These are phyloP conservation scores for Hydnum rufescens DNA, from an alignment of 768 basidiomycete genomes.

Conservation along the genomic window DNA sequence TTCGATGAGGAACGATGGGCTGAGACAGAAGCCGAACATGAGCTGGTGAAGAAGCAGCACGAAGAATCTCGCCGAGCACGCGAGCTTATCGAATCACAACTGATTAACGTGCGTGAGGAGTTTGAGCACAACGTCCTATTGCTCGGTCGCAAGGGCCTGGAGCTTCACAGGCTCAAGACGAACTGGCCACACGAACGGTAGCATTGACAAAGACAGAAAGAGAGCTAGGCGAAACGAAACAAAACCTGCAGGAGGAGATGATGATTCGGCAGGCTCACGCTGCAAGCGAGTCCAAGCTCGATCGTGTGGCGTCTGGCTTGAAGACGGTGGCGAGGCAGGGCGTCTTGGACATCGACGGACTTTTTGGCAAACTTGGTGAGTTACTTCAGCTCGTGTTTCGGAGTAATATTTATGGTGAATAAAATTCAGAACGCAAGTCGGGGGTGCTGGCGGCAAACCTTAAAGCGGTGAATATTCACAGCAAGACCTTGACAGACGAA, in stretches of 20 bases:
- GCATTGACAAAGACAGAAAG: slow-evolving; percentile 33
- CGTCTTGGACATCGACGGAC: slow-evolving; percentile 41
- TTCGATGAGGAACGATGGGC: slow-evolving; percentile 83
- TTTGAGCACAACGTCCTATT: slow-evolving; percentile 73
- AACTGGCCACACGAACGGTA: slow-evolving; percentile 31
- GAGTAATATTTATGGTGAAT: background rate
- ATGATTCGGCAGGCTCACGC: slow-evolving; percentile 61
- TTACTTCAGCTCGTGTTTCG: background rate
- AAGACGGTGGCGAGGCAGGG: slow-evolving; percentile 48
- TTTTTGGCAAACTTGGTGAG: slow-evolving; percentile 75
- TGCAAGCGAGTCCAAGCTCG: slow-evolving; percentile 45
- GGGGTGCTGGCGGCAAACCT: slow-evolving; percentile 42
- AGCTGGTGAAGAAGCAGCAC: slow-evolving; percentile 53
- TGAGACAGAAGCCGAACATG: slow-evolving; percentile 59
- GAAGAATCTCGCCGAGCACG: slow-evolving; percentile 70
- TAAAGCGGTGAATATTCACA: slow-evolving; percentile 40
- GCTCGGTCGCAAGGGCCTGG: slow-evolving; percentile 61
- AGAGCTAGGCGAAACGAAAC: slow-evolving; percentile 38
- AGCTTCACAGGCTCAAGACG: slow-evolving; percentile 38
- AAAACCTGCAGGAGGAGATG: slow-evolving; percentile 57
- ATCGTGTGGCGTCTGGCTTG: slow-evolving; percentile 51
- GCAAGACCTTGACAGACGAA: slow-evolving; percentile 35
- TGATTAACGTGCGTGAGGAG: slow-evolving; percentile 64
- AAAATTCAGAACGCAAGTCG: slow-evolving; percentile 47
- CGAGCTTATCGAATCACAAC: slow-evolving; percentile 64